Conservation (phyloP, 352 stramenopile species). For the Aphanomyces invadans region DNA sequence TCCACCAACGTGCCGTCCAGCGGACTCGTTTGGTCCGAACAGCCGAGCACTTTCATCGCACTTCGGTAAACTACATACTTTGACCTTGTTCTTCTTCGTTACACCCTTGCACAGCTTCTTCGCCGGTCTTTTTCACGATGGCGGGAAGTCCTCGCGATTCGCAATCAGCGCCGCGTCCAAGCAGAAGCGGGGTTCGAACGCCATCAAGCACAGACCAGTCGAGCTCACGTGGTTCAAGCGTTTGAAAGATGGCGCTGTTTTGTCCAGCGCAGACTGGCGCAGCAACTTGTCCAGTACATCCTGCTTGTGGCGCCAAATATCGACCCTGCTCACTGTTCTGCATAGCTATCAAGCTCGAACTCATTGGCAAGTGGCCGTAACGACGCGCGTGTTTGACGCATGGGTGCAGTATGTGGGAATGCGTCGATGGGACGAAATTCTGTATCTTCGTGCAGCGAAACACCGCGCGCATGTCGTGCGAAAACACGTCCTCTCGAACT, state of each 20-base stretch:
- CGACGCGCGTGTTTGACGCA: background rate
- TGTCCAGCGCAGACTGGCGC: too few species aligned
- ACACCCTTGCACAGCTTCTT: background rate
- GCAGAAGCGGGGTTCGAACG: background rate
- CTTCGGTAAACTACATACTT: background rate
- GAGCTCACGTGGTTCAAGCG: background rate
- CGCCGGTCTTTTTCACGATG: background rate
- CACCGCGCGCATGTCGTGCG: background rate
- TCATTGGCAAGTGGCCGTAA: background rate
- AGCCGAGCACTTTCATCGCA: background rate
- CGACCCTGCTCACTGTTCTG: background rate
- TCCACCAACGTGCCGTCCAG: background rate
- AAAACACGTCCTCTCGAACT: background rate
- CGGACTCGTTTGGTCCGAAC: background rate
- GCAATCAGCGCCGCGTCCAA: background rate
- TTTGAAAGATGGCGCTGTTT: background rate
- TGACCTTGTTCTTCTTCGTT: background rate
- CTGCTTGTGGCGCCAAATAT: background rate
- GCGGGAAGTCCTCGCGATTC: background rate
- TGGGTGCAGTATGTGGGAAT: constrained; percentile 12
- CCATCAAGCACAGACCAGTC: background rate
- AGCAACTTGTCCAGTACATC: background rate
- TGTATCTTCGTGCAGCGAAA: background rate
- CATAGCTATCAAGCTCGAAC: background rate
- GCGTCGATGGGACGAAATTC: constrained; percentile 3